Base-by-base conservation (phyloP, 202 grass and related monocot species). In the Zoysia matrella region DNA sequence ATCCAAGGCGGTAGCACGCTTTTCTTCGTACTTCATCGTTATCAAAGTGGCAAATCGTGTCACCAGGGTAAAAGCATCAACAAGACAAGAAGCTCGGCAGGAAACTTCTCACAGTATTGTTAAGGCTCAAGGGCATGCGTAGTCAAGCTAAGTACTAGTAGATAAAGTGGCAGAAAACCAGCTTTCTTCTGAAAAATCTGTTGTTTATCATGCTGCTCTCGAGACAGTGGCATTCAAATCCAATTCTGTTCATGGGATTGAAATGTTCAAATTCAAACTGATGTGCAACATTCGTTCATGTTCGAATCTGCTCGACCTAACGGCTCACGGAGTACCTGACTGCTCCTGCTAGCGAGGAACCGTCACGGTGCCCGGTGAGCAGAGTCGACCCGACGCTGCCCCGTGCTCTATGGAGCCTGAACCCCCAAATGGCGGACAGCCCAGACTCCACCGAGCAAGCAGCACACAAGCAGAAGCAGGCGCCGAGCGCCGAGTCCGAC, bases 91-190 rank as follows among this genome's bases (percentile, higher is more conserved):
- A 76, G 11, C 44, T 39, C 4, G 45, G 9, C 1, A 22, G 64
- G 84, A 81, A 81, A 75, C 84, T 81, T 86, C 52, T 50, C 65
- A 48, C 65, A 12, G 52, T 5, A 39, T n/a, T 58, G 14, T 9
- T 14, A 61, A 22, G 22, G 22, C 22, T 9, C 67, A 43, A 22
- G 7, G 18, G 0, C 15, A 52, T 64, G 54, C 52, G 42, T 72
- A 6, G 15, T 41, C 47, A 65, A 85, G 52, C 6, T 22, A 22
- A n/a, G 22, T 22, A 22, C 22, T 22, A 22, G 22, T 9, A 11
- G 9, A 45, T 58, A 67, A 67, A 67, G n/a, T 2, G 18, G 42
- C 0, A 47, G 10, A 58, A 74, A 4, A 5, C 9, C 18, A 14
- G 49, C 60, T 12, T 71, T 11, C 7, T 58, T 7, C 7, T 5